Evolutionary conservation across 2,329 filamentous ascomycete species (phyloP).

Genomic region (Stachybotrys echinatus): DNA sequence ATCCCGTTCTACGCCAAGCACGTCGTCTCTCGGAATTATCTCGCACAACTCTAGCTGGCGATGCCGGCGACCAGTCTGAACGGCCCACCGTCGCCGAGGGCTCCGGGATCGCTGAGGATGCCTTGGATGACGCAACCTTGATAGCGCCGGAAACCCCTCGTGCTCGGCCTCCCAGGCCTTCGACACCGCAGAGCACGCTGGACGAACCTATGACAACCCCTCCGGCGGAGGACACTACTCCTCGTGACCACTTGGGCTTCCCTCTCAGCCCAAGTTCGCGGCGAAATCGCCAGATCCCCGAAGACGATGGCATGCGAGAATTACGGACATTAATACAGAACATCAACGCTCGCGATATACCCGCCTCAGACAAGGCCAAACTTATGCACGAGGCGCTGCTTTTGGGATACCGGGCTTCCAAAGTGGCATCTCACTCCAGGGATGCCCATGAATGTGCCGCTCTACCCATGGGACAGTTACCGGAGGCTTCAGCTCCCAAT

Average conservation of each 20-base stretch:
- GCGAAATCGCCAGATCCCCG: slow-evolving; percentile 47
- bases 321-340: slow-evolving; percentile 63
- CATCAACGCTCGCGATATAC: slow-evolving; percentile 58
- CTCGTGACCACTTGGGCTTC: slow-evolving; percentile 27
- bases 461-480: slow-evolving; percentile 15
- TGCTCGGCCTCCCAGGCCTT: slow-evolving; percentile 24
- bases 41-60: slow-evolving; percentile 29
- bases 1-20: slow-evolving; percentile 61
- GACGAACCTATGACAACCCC: slow-evolving; percentile 18
- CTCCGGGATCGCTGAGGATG: slow-evolving; percentile 13
- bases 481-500: slow-evolving; percentile 30
- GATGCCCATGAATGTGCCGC: background rate
- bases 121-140: slow-evolving; percentile 5
- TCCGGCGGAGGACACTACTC: slow-evolving; percentile 12
- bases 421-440: slow-evolving; percentile 1
- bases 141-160: slow-evolving; percentile 15
- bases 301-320: slow-evolving; percentile 71
- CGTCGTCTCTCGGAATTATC: slow-evolving; percentile 55
- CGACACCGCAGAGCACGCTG: slow-evolving; percentile 27
- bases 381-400: slow-evolving; percentile 67
- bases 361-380: slow-evolving; percentile 61
- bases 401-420: slow-evolving; percentile 55
- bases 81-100: slow-evolving; percentile 19
- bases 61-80: slow-evolving; percentile 21
- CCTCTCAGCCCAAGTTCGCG: slow-evolving; percentile 16